phyloP scores from a whole-genome alignment of 768 basidiomycete genomes.

The Mycena galericulata region DNA sequence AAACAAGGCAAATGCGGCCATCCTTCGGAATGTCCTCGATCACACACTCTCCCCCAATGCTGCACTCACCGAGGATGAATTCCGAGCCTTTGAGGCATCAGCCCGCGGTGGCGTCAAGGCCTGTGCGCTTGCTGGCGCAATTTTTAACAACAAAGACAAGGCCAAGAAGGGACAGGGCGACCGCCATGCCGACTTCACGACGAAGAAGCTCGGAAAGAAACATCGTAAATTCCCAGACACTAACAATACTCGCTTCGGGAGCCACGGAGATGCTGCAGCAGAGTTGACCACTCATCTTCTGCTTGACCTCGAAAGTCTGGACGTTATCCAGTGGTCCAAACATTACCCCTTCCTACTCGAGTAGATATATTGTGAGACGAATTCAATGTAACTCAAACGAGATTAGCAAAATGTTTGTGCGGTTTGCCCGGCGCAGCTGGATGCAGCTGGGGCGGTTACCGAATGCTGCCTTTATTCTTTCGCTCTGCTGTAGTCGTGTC shows the following conservation, averaged over 20 bases:
- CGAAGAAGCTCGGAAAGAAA: slow-evolving; percentile 29
- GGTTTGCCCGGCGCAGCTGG: no score
- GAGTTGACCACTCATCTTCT: slow-evolving; percentile 41
- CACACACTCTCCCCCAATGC: slow-evolving; percentile 28
- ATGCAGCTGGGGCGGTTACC: no score
- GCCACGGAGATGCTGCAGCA: slow-evolving; percentile 40
- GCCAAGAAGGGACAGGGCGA: slow-evolving; percentile 48
- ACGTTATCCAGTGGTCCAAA: slow-evolving; percentile 43
- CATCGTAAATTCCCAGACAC: slow-evolving; percentile 45
- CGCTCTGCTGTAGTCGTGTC: no score
- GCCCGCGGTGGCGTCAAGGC: slow-evolving; percentile 35
- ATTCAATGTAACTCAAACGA: no score
- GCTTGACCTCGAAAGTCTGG: slow-evolving; percentile 39
- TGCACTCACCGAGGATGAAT: slow-evolving; percentile 5
- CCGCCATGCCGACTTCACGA: slow-evolving; percentile 29
- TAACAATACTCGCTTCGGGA: slow-evolving; percentile 46
- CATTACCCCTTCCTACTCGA: slow-evolving; percentile 28
- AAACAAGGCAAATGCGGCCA: slow-evolving; percentile 43
- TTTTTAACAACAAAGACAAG: slow-evolving; percentile 49
- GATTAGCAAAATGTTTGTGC: no score
- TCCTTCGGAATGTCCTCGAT: no score
- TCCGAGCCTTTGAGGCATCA: slow-evolving; percentile 21
- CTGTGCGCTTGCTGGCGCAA: slow-evolving; percentile 23
- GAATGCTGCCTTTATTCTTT: no score
- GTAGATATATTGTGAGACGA: no score